A percentile compares a stretch with the other conserved stretches of the same genome.
These are phyloP conservation scores for Conticribra guillardii DNA, from an alignment of 108 stramenopile species.

Conservation along the genomic window DNA sequence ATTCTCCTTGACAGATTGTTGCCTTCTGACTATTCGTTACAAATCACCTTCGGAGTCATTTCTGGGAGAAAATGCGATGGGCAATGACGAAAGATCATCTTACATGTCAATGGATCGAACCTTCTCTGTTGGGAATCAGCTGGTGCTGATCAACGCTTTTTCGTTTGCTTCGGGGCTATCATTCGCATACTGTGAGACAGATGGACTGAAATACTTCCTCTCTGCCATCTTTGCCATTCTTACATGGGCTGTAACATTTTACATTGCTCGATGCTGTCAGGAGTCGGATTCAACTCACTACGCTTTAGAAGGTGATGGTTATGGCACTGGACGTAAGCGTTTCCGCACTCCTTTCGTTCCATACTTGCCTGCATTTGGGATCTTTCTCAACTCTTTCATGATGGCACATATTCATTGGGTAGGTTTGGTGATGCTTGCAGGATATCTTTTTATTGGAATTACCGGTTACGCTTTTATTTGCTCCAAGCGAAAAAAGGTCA, in stretches of 20 bases:
- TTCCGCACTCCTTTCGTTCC: conserved; percentile 84
- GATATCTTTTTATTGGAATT: conserved; percentile 59
- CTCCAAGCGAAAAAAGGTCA: too few relatives aligned
- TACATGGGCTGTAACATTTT: conserved; percentile 15
- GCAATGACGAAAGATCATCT: conserved; percentile 16
- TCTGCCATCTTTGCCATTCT: conserved; percentile 23
- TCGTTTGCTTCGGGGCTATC: conserved; percentile 28
- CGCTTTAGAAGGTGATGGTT: conserved; percentile 25
- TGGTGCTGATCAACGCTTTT: conserved; percentile 37
- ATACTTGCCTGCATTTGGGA: conserved; percentile 69
- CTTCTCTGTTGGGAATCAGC: conserved; percentile 21
- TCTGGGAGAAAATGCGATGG: conserved; percentile 15
- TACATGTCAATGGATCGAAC: conserved; percentile 5
- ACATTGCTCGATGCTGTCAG: conserved; percentile 28
- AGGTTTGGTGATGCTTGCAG: conserved; percentile 63
- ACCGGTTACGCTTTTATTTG: conserved; percentile 42
- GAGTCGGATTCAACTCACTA: conserved; percentile 12
- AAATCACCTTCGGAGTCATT: conserved; percentile 37
- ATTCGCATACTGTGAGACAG: conserved; percentile 15
- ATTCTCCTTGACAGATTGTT: conserved; percentile 70
- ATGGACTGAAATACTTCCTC: conserved; percentile 12
- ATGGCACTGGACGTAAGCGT: conserved; percentile 15
- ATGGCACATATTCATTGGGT: conserved; percentile 69
- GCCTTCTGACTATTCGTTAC: conserved; percentile 30
- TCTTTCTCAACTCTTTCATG: conserved; percentile 88